Base-by-base conservation (phyloP, 305 asterid genomes). In the Fraxinus sp. region DNA sequence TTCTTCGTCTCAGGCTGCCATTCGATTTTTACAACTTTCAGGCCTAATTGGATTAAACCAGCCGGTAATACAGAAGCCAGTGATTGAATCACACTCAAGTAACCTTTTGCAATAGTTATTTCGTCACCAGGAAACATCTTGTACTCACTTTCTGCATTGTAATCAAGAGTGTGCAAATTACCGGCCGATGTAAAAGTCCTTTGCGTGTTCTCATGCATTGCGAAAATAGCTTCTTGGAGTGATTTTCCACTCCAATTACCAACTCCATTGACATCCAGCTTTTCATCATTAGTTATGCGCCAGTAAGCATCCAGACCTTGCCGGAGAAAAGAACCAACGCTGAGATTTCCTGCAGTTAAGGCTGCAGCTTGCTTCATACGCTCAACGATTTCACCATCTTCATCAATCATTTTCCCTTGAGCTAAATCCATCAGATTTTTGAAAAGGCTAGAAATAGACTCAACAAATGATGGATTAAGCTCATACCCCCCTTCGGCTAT, bases 111-210 rank as follows among this genome's bases (percentile, higher is more conserved):
- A 28, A 95, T 92, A 11, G 97, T 95, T 4, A 93, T 84, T 82
- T 95, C 98, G 72, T 93, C 97, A 2, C 98, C 98, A 2, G 94
- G 94, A 24, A 88, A 93, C 92, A 91, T 88, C 0, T 86, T 72
- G 68, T 95, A 95, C 79, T 93, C 97, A 9, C 88, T 92, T 85
- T 93, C 98, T 0, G 98, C 97, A 81, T 68, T 74, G 77, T 84
- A 95, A 81, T 95, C 98, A 22, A 95, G 92, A 8, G 5, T 68
- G 28, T 84, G 46, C 84, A 95, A 83, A 83, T 93, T 92, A 74
- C 85, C 92, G 0, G 98, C 95, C 10, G 97, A 86, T 16, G 98
- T 92, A 68, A 87, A 91, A 9, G 94, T 92, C 89, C 98, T 88
- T 84, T 92, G 97, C 0, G 79, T 87, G 83, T 93, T 92, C 85